Base-by-base conservation (phyloP, 2,329 filamentous ascomycete genomes). In the Pyricularia grisea region DNA sequence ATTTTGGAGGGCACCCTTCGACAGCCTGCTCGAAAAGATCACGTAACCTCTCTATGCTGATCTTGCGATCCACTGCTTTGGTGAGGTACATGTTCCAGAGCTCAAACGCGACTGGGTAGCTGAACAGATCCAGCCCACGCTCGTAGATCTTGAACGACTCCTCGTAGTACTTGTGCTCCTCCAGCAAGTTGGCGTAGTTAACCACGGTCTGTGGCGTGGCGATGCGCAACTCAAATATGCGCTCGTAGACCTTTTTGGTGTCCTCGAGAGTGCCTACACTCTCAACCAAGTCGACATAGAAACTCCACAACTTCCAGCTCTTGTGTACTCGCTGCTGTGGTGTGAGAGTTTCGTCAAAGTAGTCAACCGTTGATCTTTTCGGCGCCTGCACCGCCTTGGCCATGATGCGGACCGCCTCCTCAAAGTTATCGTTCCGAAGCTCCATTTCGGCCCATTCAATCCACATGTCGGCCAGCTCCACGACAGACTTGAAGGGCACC, bases 401-500 rank as follows among this genome's bases (percentile, higher is more conserved):
- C 94, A 99, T 97, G 77, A 99, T 94, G 71, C 91, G 90, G 71
- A 97, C 90, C 3, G 96, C 95, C 75, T 92, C 91, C 76, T 98
- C 94, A 72, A 98, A 97, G 76, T 98, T 96, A 75, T 98, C 94
- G 75, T 93, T 93, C 66, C 95, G 91, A 66, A 99, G 84, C 78
- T 99, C 95, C 91, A 99, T 93, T 79, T 99, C 94, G 0, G 96
- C 94, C 94, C 95, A 99, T 80, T 97, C 93, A 72, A 96, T 96
- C 95, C 95, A 99, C 86, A 95, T 97, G 75, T 99, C 95, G 25
- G 95, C 95, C 70, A 99, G 85, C 79, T 99, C 95, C 33, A 92
- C 89, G n/a, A 99, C 94, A 0, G 94, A 96, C 76, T 97, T 98
- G 84, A 96, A 99, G 0, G 94, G 94, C 0, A 99, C 95, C 77